A percentile compares a stretch with the other conserved stretches of the same genome.
phyloP scores from a whole-genome alignment of 2,329 filamentous ascomycete genomes.

The Lithohypha guttulata region DNA sequence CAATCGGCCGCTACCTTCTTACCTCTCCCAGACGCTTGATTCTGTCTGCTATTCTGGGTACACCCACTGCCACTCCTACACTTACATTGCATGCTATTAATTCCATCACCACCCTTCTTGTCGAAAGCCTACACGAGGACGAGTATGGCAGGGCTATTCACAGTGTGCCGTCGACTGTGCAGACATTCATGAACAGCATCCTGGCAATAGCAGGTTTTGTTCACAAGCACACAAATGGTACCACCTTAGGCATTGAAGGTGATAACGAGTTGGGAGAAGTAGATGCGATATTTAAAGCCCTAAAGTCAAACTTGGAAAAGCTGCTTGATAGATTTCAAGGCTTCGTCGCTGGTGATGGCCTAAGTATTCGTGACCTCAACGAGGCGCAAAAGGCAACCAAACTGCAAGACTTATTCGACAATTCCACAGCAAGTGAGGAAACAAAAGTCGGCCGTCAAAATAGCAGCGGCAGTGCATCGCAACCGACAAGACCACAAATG shows the following conservation, averaged over 20 bases:
- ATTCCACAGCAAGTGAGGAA: too few species aligned
- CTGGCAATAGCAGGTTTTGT: conserved; percentile 59
- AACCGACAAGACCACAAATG: background rate
- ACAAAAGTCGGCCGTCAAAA: background rate
- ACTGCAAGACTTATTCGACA: conserved; percentile 8
- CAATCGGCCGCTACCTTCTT: conserved; percentile 57
- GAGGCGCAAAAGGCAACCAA: conserved; percentile 56
- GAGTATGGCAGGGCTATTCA: conserved; percentile 75
- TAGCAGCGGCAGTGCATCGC: background rate
- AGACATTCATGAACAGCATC: conserved; percentile 59
- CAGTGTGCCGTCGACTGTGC: conserved; percentile 64
- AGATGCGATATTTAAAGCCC: conserved; percentile 53
- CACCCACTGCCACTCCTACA: conserved; percentile 58
- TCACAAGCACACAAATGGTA: conserved; percentile 35
- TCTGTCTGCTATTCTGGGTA: conserved; percentile 58
- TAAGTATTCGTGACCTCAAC: conserved; percentile 61
- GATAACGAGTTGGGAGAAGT: conserved; percentile 47
- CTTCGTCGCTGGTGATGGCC: conserved; percentile 59
- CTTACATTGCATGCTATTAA: conserved; percentile 62
- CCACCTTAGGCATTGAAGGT: conserved; percentile 17
- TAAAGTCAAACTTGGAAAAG: conserved; percentile 55
- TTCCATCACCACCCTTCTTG: conserved; percentile 56
- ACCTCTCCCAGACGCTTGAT: conserved; percentile 56
- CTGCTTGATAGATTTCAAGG: conserved; percentile 62
- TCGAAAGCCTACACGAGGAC: conserved; percentile 69